Base-by-base conservation (phyloP, 2,329 filamentous ascomycete species). In the Claviceps spartinae region DNA sequence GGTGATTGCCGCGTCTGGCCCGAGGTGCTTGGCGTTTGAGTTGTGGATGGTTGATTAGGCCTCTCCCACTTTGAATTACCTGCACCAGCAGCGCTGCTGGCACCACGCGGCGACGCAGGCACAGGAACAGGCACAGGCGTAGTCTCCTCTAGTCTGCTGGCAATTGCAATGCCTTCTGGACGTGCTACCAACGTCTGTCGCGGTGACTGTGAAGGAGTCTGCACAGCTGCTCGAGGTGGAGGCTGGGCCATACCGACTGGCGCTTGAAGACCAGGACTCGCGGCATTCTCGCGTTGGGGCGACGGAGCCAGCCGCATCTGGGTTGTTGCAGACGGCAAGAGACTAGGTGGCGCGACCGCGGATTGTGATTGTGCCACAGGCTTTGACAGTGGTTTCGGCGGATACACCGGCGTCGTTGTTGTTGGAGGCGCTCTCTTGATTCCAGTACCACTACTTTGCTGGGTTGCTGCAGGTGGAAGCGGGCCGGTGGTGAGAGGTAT, bases 51-150 rank as follows among this genome's bases (percentile, higher is more conserved):
- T 51, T 69, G 67, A 54, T 70, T 69, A 11, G 69, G 67, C 57
- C 67, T 69, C 57, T 71, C 69, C 69, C 69, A 71, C 51, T 70
- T 71, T 18, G 69, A 53, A n/a, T 37, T 37, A 26, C 50, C 50
- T 47, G n/a, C 44, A n/a, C 8, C 22, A 16, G 16, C 43, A n/a
- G 36, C 38, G 6, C 38, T 16, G 18, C 34, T 37, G 16, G 45
- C 30, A 18, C 34, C 5, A 18, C 22, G 37, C 22, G 43, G 24
- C 5, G 46, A 16, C 13, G 46, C 13, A 14, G 51, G 47, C 30
- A 18, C 14, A 16, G 38, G 47, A 34, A 59, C 53, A 5, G 59
- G 51, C 18, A 56, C 51, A n/a, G 54, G 53, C 2, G 54, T 56
- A n/a, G 45, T 26, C 20, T 66, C 62, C 46, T 64, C 65, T 8